Evolutionary conservation across 129 eudicot genomes (phyloP).

Genomic region (Escallonia rubra): DNA sequence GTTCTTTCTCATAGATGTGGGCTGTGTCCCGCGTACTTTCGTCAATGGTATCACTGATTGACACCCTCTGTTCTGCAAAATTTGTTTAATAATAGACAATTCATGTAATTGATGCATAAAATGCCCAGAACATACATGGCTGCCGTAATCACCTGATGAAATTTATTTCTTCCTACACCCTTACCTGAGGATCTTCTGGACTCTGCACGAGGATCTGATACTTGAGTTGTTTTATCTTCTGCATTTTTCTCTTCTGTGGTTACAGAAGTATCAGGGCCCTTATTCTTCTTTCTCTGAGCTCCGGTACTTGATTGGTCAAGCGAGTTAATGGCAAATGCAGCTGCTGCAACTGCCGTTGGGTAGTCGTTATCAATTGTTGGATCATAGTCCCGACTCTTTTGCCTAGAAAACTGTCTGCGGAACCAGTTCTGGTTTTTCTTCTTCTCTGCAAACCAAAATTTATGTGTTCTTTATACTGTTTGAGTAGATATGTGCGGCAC

Average conservation of each 20-base stretch:
- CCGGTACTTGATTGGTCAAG: slow-evolving; percentile 28
- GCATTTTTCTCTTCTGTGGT: slow-evolving; percentile 23
- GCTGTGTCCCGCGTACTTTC: too few relatives aligned
- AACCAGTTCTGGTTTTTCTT: slow-evolving; percentile 43
- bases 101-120: background rate
- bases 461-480: background rate
- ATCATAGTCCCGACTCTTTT: slow-evolving; percentile 38
- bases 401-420: slow-evolving; percentile 45
- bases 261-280: slow-evolving; percentile 9
- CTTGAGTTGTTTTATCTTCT: slow-evolving; percentile 15
- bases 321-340: slow-evolving; percentile 54
- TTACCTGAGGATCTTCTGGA: slow-evolving; percentile 39
- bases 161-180: background rate
- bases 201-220: slow-evolving; percentile 15
- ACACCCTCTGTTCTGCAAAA: too few relatives aligned
- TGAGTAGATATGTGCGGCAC: too few relatives aligned
- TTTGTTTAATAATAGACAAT: background rate
- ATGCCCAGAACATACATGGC: too few relatives aligned
- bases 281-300: slow-evolving; percentile 11
- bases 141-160: too few relatives aligned
- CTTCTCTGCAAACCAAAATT: slow-evolving; percentile 31
- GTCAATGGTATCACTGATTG: too few relatives aligned
- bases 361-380: slow-evolving; percentile 31
- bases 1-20: too few relatives aligned
- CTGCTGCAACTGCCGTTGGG: slow-evolving; percentile 76